Evolutionary conservation across 108 stramenopile genomes (phyloP).

Genomic region (Chaetoceros tenuissimus): DNA sequence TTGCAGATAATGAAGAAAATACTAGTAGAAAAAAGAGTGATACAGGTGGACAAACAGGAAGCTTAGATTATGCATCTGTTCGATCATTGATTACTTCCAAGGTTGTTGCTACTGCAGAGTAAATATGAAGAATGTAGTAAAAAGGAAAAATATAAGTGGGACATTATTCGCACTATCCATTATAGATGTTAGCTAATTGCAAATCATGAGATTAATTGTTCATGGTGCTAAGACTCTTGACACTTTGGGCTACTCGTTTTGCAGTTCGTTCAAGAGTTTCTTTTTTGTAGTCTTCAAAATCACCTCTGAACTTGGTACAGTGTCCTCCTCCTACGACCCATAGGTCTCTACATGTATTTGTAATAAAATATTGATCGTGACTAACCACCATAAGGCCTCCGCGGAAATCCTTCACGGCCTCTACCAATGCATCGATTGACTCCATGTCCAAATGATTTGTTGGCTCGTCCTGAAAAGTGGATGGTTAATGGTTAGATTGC

Average conservation of each 20-base stretch:
- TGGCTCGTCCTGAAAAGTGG: slow-evolving; percentile 50
- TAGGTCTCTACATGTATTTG: slow-evolving; percentile 63
- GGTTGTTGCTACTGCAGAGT: too few species aligned
- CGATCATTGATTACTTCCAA: too few species aligned
- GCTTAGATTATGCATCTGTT: too few species aligned
- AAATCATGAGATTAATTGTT: too few species aligned
- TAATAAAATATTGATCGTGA: slow-evolving; percentile 91
- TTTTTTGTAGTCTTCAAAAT: slow-evolving; percentile 78
- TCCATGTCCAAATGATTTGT: slow-evolving; percentile 97
- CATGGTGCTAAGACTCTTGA: slow-evolving; percentile 54
- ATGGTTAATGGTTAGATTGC: slow-evolving; percentile 20
- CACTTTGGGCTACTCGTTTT: slow-evolving; percentile 74
- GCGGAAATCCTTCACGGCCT: slow-evolving; percentile 73
- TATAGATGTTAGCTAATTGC: too few species aligned
- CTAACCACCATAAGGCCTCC: slow-evolving; percentile 91
- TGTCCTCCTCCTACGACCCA: slow-evolving; percentile 80
- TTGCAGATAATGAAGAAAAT: slow-evolving; percentile 60
- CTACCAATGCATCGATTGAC: slow-evolving; percentile 93
- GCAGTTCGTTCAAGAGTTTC: slow-evolving; percentile 60
- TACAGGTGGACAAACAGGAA: too few species aligned
- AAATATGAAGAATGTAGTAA: too few species aligned
- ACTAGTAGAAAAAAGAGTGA: slow-evolving; percentile 63
- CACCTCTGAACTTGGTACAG: slow-evolving; percentile 61
- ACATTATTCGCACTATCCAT: too few species aligned
- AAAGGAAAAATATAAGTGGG: too few species aligned